Evolutionary conservation across 306 rosid genomes (phyloP).

Genomic region (Pachyrhizus erosus): DNA sequence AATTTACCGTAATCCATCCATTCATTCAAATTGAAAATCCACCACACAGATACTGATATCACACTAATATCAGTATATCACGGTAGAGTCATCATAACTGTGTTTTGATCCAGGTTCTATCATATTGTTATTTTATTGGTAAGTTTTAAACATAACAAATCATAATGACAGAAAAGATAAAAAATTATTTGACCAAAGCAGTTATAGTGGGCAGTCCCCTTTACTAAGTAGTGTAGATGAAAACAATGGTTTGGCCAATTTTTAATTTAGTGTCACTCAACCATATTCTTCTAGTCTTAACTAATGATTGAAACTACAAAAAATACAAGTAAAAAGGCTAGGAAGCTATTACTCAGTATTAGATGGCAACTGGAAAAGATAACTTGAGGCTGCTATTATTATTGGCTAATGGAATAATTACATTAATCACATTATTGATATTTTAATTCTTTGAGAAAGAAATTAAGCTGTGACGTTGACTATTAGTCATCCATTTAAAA

Average conservation of each 20-base stretch:
- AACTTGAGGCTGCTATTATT: constrained; percentile 16
- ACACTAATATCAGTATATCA: neutral
- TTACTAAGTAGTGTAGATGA: neutral
- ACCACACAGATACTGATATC: neutral
- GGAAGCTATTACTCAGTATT: constrained; percentile 5
- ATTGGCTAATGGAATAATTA: constrained; percentile 21
- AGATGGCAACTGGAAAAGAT: constrained; percentile 3
- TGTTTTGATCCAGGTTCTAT: neutral
- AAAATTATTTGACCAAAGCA: neutral
- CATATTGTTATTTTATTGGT: neutral
- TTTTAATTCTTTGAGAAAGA: constrained; percentile 11
- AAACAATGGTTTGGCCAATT: neutral
- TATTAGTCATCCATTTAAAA: constrained; percentile 12
- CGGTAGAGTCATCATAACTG: neutral
- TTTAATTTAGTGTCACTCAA: neutral
- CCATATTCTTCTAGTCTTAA: neutral
- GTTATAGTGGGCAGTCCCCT: neutral
- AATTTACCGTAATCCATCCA: neutral
- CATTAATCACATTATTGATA: constrained; percentile 14
- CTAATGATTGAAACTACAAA: neutral
- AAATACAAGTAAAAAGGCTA: neutral
- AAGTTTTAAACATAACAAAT: no score
- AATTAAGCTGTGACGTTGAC: constrained; percentile 4
- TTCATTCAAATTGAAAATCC: neutral
- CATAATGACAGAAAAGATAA: neutral